These are phyloP conservation scores for Agroathelia rolfsii DNA, from an alignment of 1,284 basidiomycete genomes.

Conservation along the genomic window DNA sequence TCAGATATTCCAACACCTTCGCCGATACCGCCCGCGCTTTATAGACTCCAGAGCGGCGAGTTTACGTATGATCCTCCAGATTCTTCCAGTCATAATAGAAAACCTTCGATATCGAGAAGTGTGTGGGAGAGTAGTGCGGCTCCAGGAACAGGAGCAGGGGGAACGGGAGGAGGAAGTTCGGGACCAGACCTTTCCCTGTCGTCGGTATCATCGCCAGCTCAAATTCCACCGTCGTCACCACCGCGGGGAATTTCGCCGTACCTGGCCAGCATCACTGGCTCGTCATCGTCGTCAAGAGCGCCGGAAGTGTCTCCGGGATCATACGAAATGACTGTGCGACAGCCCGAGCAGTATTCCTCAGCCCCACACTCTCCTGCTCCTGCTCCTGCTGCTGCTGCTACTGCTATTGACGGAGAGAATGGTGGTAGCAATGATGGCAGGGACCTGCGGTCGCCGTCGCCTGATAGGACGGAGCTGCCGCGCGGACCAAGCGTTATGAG, in stretches of 20 bases:
- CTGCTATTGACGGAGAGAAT: no score
- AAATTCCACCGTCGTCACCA: constrained; percentile 16
- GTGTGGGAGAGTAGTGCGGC: constrained; percentile 5
- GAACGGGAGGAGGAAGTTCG: constrained; percentile 19
- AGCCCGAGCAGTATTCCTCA: constrained; percentile 15
- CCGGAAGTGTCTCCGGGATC: constrained; percentile 17
- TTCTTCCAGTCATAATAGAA: constrained; percentile 15
- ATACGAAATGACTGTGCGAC: constrained; percentile 47
- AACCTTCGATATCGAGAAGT: constrained; percentile 4
- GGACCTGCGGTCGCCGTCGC: no score
- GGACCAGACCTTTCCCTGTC: constrained; percentile 12
- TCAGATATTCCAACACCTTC: constrained; percentile 56
- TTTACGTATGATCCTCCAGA: constrained; percentile 32
- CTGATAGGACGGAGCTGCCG: no score
- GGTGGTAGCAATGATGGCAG: no score
- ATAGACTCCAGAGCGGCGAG: constrained; percentile 34
- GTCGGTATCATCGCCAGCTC: constrained; percentile 16
- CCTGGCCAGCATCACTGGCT: constrained; percentile 1
- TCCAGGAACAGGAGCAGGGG: constrained; percentile 26
- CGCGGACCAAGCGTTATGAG: no score
- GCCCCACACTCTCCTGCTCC: constrained; percentile 8
- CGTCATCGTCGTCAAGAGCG: constrained; percentile 4
- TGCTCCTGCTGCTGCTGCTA: constrained; percentile 4
- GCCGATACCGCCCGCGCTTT: constrained; percentile 43
- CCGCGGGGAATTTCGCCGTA: constrained; percentile 10